Base-by-base conservation (phyloP, 2,329 filamentous ascomycete species). In the Lachnellula suecica region DNA sequence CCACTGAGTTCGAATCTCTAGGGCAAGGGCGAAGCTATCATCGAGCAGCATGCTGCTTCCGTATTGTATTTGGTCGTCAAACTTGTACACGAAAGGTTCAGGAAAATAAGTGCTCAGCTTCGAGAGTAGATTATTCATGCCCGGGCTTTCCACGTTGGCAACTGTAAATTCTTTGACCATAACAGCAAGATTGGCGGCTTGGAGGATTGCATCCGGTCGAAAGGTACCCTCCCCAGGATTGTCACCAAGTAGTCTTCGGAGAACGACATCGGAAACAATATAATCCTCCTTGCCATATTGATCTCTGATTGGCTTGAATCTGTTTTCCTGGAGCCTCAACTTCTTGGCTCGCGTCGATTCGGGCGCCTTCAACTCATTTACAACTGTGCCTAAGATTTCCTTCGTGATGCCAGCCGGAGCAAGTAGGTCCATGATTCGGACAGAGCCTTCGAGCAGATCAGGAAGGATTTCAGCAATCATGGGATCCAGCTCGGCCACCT, bases 1-100 rank as follows among this genome's bases (percentile, higher is more conserved):
- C 10, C 73, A 68, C 56, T 84, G 81, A 2, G 79, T 83, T 2
- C 80, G 74, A 20, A 84, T 70, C 6, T 79, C 76, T 6, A 84
- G 63, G 1, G 72, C 77, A 20, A 83, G 57, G 3, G 73, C 62
- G 50, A 81, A 76, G 0, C 76, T 79, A 40, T 72, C 58, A 47
- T 71, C 44, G 11, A 68, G 54, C 6, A 80, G 57, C 2, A 52
- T 57, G 57, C 74, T 79, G 5, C 70, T 65, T 5, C 73, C 76
- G 31, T 51, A 53, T 17, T 47, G 15, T 3, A 22, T 15, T 23
- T 50, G 37, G 2, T 46, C 54, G 10, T 56, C 56, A 11, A 74
- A 59, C 1, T 57, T 56, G 2, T 60, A 57, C 47, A 72, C 59
- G 44, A 77, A 73, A 1, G 66, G 65, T 38, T 42, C 35, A 4